Conservation (phyloP, 2,329 filamentous ascomycete genomes). For the Chaetomiaceae sp. region DNA sequence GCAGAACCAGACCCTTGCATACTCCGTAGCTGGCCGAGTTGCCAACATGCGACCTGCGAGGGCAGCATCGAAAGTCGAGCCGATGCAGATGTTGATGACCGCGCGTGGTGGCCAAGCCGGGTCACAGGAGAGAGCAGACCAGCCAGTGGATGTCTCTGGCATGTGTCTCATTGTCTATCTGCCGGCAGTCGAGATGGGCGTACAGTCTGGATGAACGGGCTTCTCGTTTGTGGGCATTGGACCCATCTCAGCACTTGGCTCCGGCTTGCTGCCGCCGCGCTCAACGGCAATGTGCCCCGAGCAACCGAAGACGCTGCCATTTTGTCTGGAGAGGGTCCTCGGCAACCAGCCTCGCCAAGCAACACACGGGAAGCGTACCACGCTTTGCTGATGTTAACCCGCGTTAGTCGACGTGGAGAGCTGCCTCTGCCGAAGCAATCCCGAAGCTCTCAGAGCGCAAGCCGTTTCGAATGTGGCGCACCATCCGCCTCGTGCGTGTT, state of each 20-base stretch:
- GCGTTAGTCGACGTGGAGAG: background rate
- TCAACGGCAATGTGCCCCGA: background rate
- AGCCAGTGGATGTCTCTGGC: too few relatives aligned
- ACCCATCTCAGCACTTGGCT: background rate
- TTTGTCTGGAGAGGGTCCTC: background rate
- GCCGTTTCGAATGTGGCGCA: too few relatives aligned
- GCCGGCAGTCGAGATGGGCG: background rate
- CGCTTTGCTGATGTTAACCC: background rate
- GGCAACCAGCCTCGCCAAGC: conserved; percentile 1
- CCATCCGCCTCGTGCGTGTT: too few relatives aligned
- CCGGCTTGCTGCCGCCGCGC: background rate
- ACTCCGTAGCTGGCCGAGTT: too few relatives aligned
- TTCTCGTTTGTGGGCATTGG: too few relatives aligned
- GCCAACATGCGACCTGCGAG: too few relatives aligned
- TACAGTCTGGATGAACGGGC: too few relatives aligned
- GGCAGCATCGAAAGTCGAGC: too few relatives aligned
- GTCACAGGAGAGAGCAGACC: background rate
- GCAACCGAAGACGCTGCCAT: background rate
- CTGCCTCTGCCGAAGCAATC: background rate
- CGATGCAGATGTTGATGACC: background rate
- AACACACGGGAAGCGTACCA: background rate
- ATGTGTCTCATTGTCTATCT: background rate
- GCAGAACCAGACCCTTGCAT: too few relatives aligned
- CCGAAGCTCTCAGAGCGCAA: too few relatives aligned
- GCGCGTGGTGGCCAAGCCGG: background rate